Base-by-base conservation (phyloP, 2,329 filamentous ascomycete genomes). In the Venturiaceae sp. region DNA sequence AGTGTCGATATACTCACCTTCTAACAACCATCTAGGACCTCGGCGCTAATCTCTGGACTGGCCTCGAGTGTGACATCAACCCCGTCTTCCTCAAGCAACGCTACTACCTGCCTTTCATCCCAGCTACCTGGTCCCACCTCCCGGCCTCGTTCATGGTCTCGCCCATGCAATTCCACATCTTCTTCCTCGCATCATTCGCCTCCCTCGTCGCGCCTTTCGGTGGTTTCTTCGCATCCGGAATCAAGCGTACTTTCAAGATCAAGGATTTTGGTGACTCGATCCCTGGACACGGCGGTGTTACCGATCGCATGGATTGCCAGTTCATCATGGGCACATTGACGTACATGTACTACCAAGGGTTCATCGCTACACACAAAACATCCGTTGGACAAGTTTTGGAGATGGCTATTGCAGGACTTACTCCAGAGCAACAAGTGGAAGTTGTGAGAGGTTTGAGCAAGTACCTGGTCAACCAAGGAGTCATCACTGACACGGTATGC, bases 251-350 rank as follows among this genome's bases (percentile, higher is more conserved):
- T 3, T 99, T 99, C 79, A 97, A 99, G 78, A 95, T 99, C 80
- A 99, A 99, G 80, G 94, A 99, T 76, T 99, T 99, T 75, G 94
- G 94, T 65, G 90, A 99, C 74, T 95, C 91, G 1, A 99, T 99
- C 65, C 94, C 94, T 1, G 94, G 94, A 23, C 94, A 99, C 68
- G 94, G 94, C 61, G 94, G 94, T 65, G 97, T 99, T 77, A 99
- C 94, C 16, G 94, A 99, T 71, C 88, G 94, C 62, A 97, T 99
- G 92, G 94, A 99, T 71, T 99, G 94, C 72, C 94, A 99, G 71
- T 99, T 99, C 76, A 97, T 97, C 77, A 99, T 99, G 94, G 94
- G 94, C 8, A 94, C 96, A 74, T 97, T 99, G 68, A 84, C 92
- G 16, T 97, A 91, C 77, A 92, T 99, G 82, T 99, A 99, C 76